Base-by-base conservation (phyloP, 768 basidiomycete species). In the Kwoniella europaea region DNA sequence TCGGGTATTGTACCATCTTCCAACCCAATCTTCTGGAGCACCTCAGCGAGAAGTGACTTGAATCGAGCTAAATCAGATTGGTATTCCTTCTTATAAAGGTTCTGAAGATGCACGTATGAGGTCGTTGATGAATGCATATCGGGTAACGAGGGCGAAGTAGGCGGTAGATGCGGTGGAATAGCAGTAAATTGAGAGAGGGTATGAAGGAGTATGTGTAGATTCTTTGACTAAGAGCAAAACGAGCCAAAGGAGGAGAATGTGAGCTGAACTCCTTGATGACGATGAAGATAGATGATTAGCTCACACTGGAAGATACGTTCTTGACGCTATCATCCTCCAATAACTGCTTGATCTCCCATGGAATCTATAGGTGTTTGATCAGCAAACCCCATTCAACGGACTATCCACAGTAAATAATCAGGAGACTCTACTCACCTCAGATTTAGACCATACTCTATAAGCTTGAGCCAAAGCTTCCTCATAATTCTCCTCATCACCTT, bases 61-160 rank as follows among this genome's bases (percentile, higher is more conserved):
- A 84, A 80, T 18, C 68, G 60, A 0, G 68, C 65, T 13, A 84
- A 69, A 67, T 86, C 86, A 2, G 67, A 70, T 54, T 76, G 74
- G 2, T 94, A 91, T 63, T 90, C 89, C 6, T 86, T 79, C 77
- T 92, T 92, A 86, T 95, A 99, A 68, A 98, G 81, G 53, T 87
- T 89, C 80, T 98, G 95, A 13, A 99, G 87, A 18, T 88, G 87
- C 59, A 97, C 90, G 80, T 98, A 98, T 65, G 87, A 87, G 22
- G 85, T 80, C 5, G 97, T 97, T 79, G 91, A 91, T 18, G 94
- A 90, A 80, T 95, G 95, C 93, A 99, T 98, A 84, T 99, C 96
- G 0, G 96, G 96, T 10, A 98, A 87, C 0, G 92, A 88, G 57
- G 91, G 88, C 3, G 90, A 90, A n/a, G 97, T 86, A 0, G 96